Percentiles rank a stretch among this genome's conserved stretches.
These are phyloP conservation scores for Westerdykella sp. DNA, from an alignment of 2,329 filamentous ascomycete species.

Conservation along the genomic window DNA sequence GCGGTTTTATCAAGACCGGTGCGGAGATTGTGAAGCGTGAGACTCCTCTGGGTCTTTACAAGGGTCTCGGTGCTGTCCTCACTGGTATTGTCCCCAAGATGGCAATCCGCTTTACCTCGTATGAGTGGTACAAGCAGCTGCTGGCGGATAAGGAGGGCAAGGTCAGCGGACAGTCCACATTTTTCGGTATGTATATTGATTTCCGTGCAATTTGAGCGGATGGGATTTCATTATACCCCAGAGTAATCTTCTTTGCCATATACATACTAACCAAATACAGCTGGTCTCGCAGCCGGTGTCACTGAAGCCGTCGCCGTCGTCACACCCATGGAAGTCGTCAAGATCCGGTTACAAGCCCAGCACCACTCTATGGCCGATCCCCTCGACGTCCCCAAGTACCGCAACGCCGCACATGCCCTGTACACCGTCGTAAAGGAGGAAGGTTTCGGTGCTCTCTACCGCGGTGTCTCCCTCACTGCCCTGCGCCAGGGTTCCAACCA, in stretches of 20 bases:
- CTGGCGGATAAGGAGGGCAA: slow-evolving; percentile 62
- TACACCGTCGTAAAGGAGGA: slow-evolving; percentile 93
- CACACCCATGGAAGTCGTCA: slow-evolving; percentile 98
- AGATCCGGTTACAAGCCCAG: slow-evolving; percentile 96
- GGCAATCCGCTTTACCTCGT: slow-evolving; percentile 97
- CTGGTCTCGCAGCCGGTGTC: slow-evolving; percentile 85
- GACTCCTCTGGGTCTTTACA: slow-evolving; percentile 90
- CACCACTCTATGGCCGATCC: slow-evolving; percentile 98
- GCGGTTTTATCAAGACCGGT: slow-evolving; percentile 84
- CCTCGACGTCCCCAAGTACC: slow-evolving; percentile 92
- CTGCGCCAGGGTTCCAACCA: slow-evolving; percentile 94
- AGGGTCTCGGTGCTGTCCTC: slow-evolving; percentile 92
- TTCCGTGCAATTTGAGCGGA: not conserved
- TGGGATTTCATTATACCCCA: no score
- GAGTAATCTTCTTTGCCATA: not conserved
- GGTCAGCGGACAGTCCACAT: slow-evolving; percentile 66
- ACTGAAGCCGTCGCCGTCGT: slow-evolving; percentile 96
- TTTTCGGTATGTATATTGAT: slow-evolving; percentile 50
- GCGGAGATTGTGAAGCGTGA: slow-evolving; percentile 81
- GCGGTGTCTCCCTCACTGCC: slow-evolving; percentile 88
- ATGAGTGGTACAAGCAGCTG: slow-evolving; percentile 87
- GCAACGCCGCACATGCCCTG: slow-evolving; percentile 75
- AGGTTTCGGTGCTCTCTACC: slow-evolving; percentile 79
- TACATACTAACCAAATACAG: slow-evolving; percentile 38
- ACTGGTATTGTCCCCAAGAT: slow-evolving; percentile 98